These are phyloP conservation scores for Ophiostoma populinum DNA, from an alignment of 2,329 filamentous ascomycete genomes.

Conservation along the genomic window DNA sequence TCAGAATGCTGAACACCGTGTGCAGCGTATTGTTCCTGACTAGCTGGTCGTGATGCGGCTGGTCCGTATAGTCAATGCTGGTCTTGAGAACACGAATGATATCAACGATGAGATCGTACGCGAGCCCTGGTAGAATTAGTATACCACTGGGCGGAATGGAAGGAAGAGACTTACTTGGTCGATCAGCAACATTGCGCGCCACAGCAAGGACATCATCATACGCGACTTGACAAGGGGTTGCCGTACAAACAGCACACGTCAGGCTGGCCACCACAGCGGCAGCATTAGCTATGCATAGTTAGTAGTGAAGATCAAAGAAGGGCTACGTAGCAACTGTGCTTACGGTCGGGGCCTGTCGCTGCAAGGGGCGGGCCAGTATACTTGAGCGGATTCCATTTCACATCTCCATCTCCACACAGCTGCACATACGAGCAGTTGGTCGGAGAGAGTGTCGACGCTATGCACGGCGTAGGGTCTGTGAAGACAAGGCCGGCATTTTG, in stretches of 20 bases:
- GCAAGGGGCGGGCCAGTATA: constrained; percentile 32
- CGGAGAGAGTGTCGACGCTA: constrained; percentile 39
- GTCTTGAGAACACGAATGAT: constrained; percentile 53
- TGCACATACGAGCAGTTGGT: constrained; percentile 41
- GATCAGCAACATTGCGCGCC: constrained; percentile 31
- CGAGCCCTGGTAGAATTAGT: constrained; percentile 29
- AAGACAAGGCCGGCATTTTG: constrained; percentile 67
- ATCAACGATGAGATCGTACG: constrained; percentile 45
- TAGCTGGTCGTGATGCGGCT: constrained; percentile 52
- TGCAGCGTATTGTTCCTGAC: constrained; percentile 58
- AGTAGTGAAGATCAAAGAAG: no score
- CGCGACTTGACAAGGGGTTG: constrained; percentile 28
- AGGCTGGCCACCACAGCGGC: constrained; percentile 44
- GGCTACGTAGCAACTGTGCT: constrained; percentile 9
- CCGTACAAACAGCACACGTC: constrained; percentile 31
- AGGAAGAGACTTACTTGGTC: constrained; percentile 17
- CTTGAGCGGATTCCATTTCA: constrained; percentile 40
- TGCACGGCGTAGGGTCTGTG: constrained; percentile 32
- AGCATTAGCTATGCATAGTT: constrained; percentile 28
- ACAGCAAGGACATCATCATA: constrained; percentile 59
- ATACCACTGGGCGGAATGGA: neutral
- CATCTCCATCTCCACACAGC: constrained; percentile 37
- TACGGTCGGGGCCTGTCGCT: constrained; percentile 31
- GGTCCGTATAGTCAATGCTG: constrained; percentile 66
- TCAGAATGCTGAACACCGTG: constrained; percentile 61